Evolutionary conservation across 2,329 filamentous ascomycete genomes (phyloP).

Genomic region (Phyllosticta citriasiana): DNA sequence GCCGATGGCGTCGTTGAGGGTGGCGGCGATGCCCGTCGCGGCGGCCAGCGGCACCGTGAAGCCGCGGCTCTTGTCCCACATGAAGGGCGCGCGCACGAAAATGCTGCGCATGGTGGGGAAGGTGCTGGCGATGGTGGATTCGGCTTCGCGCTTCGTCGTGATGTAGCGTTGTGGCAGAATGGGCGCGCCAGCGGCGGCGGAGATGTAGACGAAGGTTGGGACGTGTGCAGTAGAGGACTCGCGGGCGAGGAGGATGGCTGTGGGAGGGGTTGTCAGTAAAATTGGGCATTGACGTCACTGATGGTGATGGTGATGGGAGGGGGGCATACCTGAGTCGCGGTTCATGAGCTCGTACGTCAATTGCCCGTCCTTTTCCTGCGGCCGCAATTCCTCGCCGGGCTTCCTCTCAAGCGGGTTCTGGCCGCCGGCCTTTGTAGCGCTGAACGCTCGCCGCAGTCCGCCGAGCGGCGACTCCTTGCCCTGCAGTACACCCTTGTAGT

Average conservation of each 20-base stretch:
- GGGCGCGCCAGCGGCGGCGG: slow-evolving; percentile 76
- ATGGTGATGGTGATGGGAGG: background rate
- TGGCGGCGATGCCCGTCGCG: slow-evolving; percentile 60
- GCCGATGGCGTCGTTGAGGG: slow-evolving; percentile 68
- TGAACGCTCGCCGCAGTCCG: slow-evolving; percentile 72
- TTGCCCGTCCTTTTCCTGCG: slow-evolving; percentile 60
- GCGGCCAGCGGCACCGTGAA: slow-evolving; percentile 81
- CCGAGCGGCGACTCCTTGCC: slow-evolving; percentile 74
- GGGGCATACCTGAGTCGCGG: slow-evolving; percentile 54
- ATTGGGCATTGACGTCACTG: background rate
- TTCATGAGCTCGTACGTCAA: slow-evolving; percentile 98
- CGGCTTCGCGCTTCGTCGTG: slow-evolving; percentile 82
- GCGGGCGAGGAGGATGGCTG: slow-evolving; percentile 69
- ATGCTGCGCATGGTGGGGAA: slow-evolving; percentile 69
- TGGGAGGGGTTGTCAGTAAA: background rate
- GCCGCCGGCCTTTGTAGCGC: slow-evolving; percentile 49
- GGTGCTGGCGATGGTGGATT: slow-evolving; percentile 59
- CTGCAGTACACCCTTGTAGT: slow-evolving; percentile 88
- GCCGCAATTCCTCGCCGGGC: slow-evolving; percentile 48
- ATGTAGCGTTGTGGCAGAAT: slow-evolving; percentile 80
- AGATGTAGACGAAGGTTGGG: slow-evolving; percentile 73
- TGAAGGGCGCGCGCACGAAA: slow-evolving; percentile 76
- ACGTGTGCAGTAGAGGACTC: slow-evolving; percentile 58
- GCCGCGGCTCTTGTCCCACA: slow-evolving; percentile 75
- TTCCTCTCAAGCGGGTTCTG: slow-evolving; percentile 60